Evolutionary conservation across 805 yeast genomes (phyloP).

Genomic region (Kockiozyma suomiensis): DNA sequence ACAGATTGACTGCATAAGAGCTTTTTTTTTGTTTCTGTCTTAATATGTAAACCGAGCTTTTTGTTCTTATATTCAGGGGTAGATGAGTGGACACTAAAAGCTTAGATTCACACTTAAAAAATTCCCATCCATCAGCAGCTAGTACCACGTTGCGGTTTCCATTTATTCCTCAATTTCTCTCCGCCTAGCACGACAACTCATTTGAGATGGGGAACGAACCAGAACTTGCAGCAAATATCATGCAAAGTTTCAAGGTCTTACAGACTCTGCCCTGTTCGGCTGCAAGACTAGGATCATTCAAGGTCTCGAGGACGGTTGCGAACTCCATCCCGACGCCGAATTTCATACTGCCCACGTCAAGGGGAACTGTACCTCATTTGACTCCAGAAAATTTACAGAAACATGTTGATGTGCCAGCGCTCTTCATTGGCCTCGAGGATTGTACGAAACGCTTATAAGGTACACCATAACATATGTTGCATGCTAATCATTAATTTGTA

Average conservation of each 20-base stretch:
- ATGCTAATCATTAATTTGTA: background rate
- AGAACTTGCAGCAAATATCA: background rate
- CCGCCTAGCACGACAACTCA: background rate
- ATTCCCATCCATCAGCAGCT: too few relatives aligned
- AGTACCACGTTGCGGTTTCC: too few relatives aligned
- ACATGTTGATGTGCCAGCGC: constrained; percentile 35
- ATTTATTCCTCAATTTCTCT: too few relatives aligned
- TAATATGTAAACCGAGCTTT: too few relatives aligned
- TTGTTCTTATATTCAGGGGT: background rate
- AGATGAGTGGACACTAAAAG: too few relatives aligned
- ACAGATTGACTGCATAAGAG: too few relatives aligned
- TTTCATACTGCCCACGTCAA: constrained; percentile 42
- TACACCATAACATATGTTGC: background rate
- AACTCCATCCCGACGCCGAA: constrained; percentile 26
- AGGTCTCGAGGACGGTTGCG: constrained; percentile 2
- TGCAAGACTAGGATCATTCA: constrained; percentile 6
- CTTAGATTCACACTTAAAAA: too few relatives aligned
- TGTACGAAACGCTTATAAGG: constrained; percentile 34
- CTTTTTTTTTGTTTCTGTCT: too few relatives aligned
- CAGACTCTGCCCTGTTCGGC: constrained; percentile 1
- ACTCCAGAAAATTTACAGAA: constrained; percentile 46
- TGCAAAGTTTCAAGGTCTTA: constrained; percentile 5
- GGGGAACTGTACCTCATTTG: constrained; percentile 49
- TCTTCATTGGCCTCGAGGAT: constrained; percentile 45
- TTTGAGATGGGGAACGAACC: constrained; percentile 3